These are phyloP conservation scores for Selenicereus undatus DNA, from an alignment of 148 eudicot species.

Conservation along the genomic window DNA sequence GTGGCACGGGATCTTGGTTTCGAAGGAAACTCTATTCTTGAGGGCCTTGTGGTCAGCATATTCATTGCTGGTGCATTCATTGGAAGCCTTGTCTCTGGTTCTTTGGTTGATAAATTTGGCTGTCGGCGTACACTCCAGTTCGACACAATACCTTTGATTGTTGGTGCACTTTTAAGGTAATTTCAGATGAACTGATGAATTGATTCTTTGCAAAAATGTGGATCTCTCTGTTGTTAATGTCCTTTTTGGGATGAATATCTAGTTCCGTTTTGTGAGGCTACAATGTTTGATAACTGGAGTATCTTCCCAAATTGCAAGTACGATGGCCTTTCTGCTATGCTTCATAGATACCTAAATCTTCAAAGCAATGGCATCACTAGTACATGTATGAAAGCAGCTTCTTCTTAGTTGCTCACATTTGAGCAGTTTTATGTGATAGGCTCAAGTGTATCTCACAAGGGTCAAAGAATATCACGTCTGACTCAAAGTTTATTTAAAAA, in stretches of 20 bases:
- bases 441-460: not conserved
- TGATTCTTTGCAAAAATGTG: not conserved
- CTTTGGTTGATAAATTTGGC: conserved; percentile 58
- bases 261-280: not conserved
- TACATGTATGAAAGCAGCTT: not conserved
- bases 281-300: not conserved
- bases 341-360: not conserved
- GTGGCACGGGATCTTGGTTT: conserved; percentile 78
- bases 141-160: conserved; percentile 62
- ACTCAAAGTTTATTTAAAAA: not conserved
- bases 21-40: conserved; percentile 65
- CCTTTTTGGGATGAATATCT: not conserved
- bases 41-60: conserved; percentile 86
- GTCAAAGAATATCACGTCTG: not conserved
- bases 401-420: not conserved
- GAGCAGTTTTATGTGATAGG: not conserved
- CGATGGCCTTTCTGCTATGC: not conserved
- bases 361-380: not conserved
- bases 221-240: not conserved
- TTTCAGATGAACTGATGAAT: conserved; percentile 12
- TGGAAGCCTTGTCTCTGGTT: conserved; percentile 58
- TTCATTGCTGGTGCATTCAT: conserved; percentile 76
- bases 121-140: conserved; percentile 73
- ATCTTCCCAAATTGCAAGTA: not conserved
- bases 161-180: conserved; percentile 75